phyloP scores from a whole-genome alignment of 225 moss, liverwort and hornwort species.

The Lunularia cruciata region DNA sequence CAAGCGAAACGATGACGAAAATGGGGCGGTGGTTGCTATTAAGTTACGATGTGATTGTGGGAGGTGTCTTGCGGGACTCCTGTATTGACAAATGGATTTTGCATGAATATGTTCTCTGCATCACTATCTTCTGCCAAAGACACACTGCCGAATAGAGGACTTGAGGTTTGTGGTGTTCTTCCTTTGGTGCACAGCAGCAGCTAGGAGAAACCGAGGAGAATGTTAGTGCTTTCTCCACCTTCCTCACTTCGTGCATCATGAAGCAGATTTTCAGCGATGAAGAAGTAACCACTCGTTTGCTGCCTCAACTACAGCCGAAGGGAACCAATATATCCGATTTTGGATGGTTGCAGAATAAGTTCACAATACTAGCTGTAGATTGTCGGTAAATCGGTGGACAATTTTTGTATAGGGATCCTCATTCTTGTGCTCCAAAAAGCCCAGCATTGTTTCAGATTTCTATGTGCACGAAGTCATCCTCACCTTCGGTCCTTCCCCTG shows the following conservation, averaged over 20 bases:
- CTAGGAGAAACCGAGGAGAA: conserved; percentile 8
- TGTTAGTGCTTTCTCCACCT: neutral
- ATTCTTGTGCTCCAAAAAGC: too few relatives aligned
- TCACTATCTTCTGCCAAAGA: neutral
- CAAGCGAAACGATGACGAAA: too few relatives aligned
- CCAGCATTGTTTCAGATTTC: too few relatives aligned
- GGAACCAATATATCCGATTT: neutral
- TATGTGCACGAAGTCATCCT: too few relatives aligned
- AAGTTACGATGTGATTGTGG: neutral
- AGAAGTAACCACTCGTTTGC: neutral
- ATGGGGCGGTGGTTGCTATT: neutral
- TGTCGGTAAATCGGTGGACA: neutral
- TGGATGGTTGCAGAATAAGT: neutral
- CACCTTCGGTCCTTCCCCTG: too few relatives aligned
- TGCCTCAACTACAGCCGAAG: neutral
- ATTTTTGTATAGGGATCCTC: too few relatives aligned
- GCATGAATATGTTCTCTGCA: too few relatives aligned
- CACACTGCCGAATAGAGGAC: neutral
- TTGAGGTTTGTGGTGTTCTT: neutral
- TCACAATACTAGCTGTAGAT: neutral
- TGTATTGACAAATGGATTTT: too few relatives aligned
- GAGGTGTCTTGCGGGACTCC: too few relatives aligned
- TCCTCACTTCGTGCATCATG: conserved; percentile 16
- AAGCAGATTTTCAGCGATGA: conserved; percentile 3
- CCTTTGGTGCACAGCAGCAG: neutral